Evolutionary conservation across 805 yeast species (phyloP).

Genomic region (Monosporozyma aquatica): DNA sequence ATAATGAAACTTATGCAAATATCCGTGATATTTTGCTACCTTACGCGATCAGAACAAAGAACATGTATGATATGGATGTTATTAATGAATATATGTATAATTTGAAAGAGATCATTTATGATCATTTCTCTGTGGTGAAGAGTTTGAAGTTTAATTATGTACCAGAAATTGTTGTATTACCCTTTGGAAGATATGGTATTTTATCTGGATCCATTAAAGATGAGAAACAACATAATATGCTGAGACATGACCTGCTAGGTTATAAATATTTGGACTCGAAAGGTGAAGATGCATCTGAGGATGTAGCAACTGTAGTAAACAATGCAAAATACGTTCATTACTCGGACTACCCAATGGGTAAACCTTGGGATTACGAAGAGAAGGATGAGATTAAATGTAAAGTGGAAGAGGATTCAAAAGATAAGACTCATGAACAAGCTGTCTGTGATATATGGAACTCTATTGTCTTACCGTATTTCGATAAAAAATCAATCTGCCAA

Average conservation of each 20-base stretch:
- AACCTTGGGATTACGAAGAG: slow-evolving; percentile 46
- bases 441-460: slow-evolving; percentile 24
- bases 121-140: slow-evolving; percentile 24
- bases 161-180: slow-evolving; percentile 26
- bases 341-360: slow-evolving; percentile 57
- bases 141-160: slow-evolving; percentile 14
- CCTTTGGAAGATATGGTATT: slow-evolving; percentile 27
- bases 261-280: slow-evolving; percentile 16
- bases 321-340: slow-evolving; percentile 46
- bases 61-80: slow-evolving; percentile 25
- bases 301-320: slow-evolving; percentile 20
- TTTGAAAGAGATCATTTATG: slow-evolving; percentile 19
- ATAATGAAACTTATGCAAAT: slow-evolving; percentile 19
- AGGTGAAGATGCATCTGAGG: slow-evolving; percentile 11
- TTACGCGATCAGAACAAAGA: slow-evolving; percentile 9
- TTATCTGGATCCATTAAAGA: slow-evolving; percentile 24
- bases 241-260: slow-evolving; percentile 25
- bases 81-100: slow-evolving; percentile 24
- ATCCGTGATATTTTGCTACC: slow-evolving; percentile 20
- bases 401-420: slow-evolving; percentile 8
- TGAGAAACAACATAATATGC: slow-evolving; percentile 16
- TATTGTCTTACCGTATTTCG: slow-evolving; percentile 14
- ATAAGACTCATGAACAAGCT: slow-evolving; percentile 9
- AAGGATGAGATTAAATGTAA: slow-evolving; percentile 18
- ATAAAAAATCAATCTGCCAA: slow-evolving; percentile 14